These are phyloP conservation scores for Abelmoschus esculentus DNA, from an alignment of 345 rosid genomes.

Conservation along the genomic window DNA sequence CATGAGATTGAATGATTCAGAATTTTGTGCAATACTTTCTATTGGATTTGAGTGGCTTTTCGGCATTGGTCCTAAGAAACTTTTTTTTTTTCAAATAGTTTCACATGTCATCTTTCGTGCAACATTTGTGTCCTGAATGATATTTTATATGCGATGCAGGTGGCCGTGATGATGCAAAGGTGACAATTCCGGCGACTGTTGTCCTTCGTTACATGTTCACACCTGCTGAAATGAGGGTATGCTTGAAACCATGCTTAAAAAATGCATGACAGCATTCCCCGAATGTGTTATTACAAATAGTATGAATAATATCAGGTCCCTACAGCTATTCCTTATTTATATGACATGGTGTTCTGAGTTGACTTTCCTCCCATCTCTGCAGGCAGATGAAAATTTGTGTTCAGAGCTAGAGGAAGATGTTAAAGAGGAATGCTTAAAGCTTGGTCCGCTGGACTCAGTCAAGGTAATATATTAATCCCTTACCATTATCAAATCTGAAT, in stretches of 20 bases:
- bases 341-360: too few species aligned
- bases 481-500: too few species aligned
- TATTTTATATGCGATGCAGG: conserved; percentile 35
- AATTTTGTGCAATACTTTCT: background rate
- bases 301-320: too few species aligned
- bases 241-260: background rate
- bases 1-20: background rate
- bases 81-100: background rate
- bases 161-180: conserved; percentile 89
- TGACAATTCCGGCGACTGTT: conserved; percentile 65
- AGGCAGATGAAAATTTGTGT: too few species aligned
- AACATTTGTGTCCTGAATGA: background rate
- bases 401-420: too few species aligned
- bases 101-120: background rate
- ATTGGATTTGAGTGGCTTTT: background rate
- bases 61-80: background rate
- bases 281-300: too few species aligned
- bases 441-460: too few species aligned
- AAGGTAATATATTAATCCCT: too few species aligned
- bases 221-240: conserved; percentile 82
- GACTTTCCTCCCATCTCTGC: too few species aligned
- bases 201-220: conserved; percentile 77
- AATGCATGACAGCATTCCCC: background rate
- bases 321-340: too few species aligned
- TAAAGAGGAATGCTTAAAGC: too few species aligned